Conservation (phyloP, 2,329 filamentous ascomycete species). For the Polychaeton citri region DNA sequence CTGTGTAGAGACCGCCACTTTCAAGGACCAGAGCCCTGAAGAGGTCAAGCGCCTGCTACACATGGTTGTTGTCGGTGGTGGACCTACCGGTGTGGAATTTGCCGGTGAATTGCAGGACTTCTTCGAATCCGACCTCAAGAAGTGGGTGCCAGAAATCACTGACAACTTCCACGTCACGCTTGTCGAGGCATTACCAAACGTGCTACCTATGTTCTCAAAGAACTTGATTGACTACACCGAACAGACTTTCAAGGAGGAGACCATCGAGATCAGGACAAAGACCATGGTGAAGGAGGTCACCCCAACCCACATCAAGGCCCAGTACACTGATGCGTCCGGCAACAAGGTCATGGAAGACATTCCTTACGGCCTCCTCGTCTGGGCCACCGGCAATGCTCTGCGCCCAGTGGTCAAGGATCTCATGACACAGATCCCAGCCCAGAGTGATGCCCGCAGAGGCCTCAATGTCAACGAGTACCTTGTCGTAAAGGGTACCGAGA, state of each 20-base stretch:
- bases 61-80: constrained; percentile 82
- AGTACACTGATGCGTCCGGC: constrained; percentile 68
- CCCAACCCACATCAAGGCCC: constrained; percentile 82
- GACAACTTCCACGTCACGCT: constrained; percentile 95
- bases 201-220: constrained; percentile 97
- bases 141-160: constrained; percentile 91
- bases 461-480: constrained; percentile 97
- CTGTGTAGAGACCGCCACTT: constrained; percentile 94
- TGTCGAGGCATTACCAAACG: constrained; percentile 88
- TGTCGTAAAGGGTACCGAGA: constrained; percentile 90
- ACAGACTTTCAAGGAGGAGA: constrained; percentile 97
- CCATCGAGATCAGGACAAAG: constrained; percentile 94
- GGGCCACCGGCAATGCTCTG: constrained; percentile 94
- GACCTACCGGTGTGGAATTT: constrained; percentile 94
- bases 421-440: constrained; percentile 80
- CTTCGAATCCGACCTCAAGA: constrained; percentile 95
- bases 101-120: constrained; percentile 97
- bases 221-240: constrained; percentile 99
- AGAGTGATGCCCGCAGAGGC: constrained; percentile 88
- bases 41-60: constrained; percentile 90
- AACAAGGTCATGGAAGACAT: constrained; percentile 69
- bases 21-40: constrained; percentile 84
- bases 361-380: constrained; percentile 90
- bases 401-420: constrained; percentile 83
- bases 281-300: constrained; percentile 98